phyloP scores from a whole-genome alignment of 257 asterid genomes.

The Solanum clarkiae region DNA sequence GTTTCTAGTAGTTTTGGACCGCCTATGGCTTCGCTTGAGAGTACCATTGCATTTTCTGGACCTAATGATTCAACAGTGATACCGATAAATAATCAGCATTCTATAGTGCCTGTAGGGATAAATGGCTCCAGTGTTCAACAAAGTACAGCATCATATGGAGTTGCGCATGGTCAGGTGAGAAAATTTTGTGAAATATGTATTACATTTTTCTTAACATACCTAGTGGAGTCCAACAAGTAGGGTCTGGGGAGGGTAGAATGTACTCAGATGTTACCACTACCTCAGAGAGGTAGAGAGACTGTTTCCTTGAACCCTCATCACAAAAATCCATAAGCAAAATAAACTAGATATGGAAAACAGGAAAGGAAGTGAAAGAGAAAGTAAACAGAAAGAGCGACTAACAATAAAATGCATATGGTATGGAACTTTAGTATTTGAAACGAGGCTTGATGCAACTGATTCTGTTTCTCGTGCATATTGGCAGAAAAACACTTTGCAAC shows the following conservation, averaged over 20 bases:
- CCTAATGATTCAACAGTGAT: not conserved
- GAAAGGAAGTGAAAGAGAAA: too few species aligned
- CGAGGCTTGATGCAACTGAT: not conserved
- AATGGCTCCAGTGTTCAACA: conserved; percentile 5
- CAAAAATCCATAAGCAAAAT: too few species aligned
- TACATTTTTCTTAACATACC: too few species aligned
- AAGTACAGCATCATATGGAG: conserved; percentile 16
- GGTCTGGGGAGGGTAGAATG: too few species aligned
- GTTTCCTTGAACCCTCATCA: too few species aligned
- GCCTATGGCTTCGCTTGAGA: conserved; percentile 1
- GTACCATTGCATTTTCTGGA: conserved; percentile 2
- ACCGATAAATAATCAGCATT: conserved; percentile 1
- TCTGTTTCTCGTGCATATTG: not conserved
- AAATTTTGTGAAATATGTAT: not conserved
- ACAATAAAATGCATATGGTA: too few species aligned
- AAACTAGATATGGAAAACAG: too few species aligned
- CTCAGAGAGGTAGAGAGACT: too few species aligned
- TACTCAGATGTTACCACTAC: too few species aligned
- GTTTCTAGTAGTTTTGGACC: conserved; percentile 9
- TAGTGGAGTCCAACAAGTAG: too few species aligned
- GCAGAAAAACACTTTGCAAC: conserved; percentile 21
- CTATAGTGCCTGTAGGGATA: not conserved
- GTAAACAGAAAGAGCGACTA: too few species aligned
- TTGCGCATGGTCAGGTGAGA: conserved; percentile 22
- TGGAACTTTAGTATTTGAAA: not conserved